Evolutionary conservation across 176 grass and related monocot species (phyloP).

Genomic region (Melocanna baccifera): DNA sequence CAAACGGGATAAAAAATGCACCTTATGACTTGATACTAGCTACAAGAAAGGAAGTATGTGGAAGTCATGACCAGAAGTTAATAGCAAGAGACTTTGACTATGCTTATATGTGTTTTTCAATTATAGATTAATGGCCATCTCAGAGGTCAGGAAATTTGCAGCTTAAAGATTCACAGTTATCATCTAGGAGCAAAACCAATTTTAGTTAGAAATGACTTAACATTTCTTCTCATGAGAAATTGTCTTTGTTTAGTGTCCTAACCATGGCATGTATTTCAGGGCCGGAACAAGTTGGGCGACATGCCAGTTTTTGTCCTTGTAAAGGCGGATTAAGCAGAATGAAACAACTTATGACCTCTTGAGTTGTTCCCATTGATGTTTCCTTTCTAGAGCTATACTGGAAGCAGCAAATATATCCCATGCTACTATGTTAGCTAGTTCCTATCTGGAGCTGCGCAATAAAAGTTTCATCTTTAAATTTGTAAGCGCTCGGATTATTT

Average conservation of each 20-base stretch:
- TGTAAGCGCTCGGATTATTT: conserved; percentile 22
- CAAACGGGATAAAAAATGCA: background rate
- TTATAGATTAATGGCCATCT: background rate
- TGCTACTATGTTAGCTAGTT: conserved; percentile 19
- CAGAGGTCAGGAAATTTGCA: background rate
- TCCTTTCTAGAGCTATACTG: conserved; percentile 9
- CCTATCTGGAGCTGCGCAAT: conserved; percentile 25
- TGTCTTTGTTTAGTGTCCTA: conserved; percentile 1
- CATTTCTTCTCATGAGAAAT: background rate
- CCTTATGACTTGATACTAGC: background rate
- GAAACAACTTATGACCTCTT: conserved; percentile 17
- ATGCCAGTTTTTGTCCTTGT: conserved; percentile 78
- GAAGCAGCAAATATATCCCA: conserved; percentile 11
- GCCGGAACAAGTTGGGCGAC: conserved; percentile 67
- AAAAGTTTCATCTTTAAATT: conserved; percentile 35
- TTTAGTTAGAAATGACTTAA: conserved; percentile 3
- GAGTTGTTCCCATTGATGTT: conserved; percentile 15
- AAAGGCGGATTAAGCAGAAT: conserved; percentile 42
- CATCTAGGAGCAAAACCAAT: background rate
- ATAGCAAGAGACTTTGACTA: background rate
- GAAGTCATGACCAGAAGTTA: background rate
- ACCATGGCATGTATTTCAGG: conserved; percentile 45
- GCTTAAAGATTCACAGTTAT: background rate
- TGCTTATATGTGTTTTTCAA: background rate
- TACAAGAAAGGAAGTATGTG: background rate